These are phyloP conservation scores for Sugiyamaella floridensis DNA, from an alignment of 805 yeast species.

Conservation along the genomic window DNA sequence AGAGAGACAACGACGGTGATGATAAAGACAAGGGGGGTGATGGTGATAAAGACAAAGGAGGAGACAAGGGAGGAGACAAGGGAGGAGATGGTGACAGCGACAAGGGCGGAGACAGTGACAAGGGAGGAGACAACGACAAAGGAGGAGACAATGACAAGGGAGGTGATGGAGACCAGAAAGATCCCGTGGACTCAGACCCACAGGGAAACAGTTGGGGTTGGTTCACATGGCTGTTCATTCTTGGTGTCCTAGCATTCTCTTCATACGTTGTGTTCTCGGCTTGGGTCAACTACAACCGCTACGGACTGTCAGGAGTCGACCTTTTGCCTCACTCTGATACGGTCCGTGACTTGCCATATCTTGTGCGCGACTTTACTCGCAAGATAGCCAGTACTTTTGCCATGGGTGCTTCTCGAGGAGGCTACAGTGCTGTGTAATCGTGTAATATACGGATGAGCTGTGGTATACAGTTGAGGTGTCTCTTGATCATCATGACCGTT, in stretches of 20 bases:
- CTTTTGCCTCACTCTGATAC: conserved; percentile 34
- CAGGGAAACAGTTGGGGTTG: conserved; percentile 58
- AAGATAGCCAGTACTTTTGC: conserved; percentile 70
- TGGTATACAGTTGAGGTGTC: too few species aligned
- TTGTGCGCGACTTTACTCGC: conserved; percentile 61
- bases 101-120: conserved; percentile 19
- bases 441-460: background rate
- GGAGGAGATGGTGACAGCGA: background rate
- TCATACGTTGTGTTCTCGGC: conserved; percentile 68
- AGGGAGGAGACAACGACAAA: conserved; percentile 23
- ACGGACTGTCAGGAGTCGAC: conserved; percentile 59
- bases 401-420: conserved; percentile 59
- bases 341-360: conserved; percentile 64
- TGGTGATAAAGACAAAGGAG: conserved; percentile 20
- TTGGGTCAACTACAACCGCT: conserved; percentile 66
- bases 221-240: conserved; percentile 73
- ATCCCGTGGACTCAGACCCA: conserved; percentile 14
- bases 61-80: conserved; percentile 3
- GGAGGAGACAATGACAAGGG: conserved; percentile 26
- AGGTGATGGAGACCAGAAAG: conserved; percentile 28
- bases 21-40: background rate
- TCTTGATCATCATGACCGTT: too few species aligned
- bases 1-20: conserved; percentile 5
- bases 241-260: conserved; percentile 63
- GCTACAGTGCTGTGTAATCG: conserved; percentile 82